Evolutionary conservation across 2,329 filamentous ascomycete species (phyloP), one percentile per base, ranked within the genome.

Genomic region (Cephalotrichum gorgonifer): DNA sequence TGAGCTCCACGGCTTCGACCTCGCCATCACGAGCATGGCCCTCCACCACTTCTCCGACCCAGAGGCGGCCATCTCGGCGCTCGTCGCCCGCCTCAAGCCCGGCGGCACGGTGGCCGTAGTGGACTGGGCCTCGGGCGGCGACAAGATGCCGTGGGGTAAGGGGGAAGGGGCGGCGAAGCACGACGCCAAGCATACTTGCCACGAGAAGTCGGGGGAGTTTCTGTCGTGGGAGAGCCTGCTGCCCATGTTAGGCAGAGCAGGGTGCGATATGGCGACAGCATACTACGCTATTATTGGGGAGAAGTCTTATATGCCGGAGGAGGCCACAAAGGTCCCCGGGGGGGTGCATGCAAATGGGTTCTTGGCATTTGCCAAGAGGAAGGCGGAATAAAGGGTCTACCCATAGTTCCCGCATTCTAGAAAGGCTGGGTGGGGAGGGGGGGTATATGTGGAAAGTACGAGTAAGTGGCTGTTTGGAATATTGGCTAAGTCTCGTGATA

Each of bases 111-210:
- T 68, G 9, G 52, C 66, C 26, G 56, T 66, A 4, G 49, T 67
- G 2, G 65, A 68, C 50, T 63, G 62, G 59, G 54, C 1, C 74
- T 67, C 15, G 63, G 59, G 80, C 81, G 28, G 76, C 75, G 47
- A 80, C 55, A 1, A 75, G 75, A 57, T 81, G 76, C 53, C 76
- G 71, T 14, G 72, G 69, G 6, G 68, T 71, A 53, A 81, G n/a
- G n/a, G n/a, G n/a, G n/a, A n/a, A n/a, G n/a, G n/a, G 71, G 17
- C 76, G 75, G 22, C 75, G 12, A 44, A 50, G 33, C 43, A 25
- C 30, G 48, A 39, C 26, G 43, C 48, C 25, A 35, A 30, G 17
- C 22, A 26, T 14, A 50, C 41, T 2, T 15, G 45, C 4, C 44
- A 45, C 28, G 25, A 39, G 14, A 20, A 39, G n/a, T 22, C 35